These are phyloP conservation scores for Corynespora cassiicola DNA, from an alignment of 2,329 filamentous ascomycete genomes.

Conservation along the genomic window DNA sequence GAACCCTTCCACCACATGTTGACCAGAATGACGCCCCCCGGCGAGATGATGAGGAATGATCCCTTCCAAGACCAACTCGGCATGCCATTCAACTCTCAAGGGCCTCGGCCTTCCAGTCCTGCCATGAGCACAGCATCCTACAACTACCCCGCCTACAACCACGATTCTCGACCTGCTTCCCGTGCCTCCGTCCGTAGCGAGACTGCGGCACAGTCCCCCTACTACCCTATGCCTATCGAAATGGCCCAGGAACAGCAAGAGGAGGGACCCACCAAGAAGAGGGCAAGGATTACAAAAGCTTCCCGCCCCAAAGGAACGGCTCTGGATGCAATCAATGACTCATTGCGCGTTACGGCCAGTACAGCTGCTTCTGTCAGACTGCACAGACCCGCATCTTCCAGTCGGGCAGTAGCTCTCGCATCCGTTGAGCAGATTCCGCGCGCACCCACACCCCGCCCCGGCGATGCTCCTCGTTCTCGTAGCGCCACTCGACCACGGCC, in stretches of 20 bases:
- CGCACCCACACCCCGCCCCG: slow-evolving; percentile 77
- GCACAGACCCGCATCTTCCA: slow-evolving; percentile 73
- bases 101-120: slow-evolving; percentile 53
- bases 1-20: slow-evolving; percentile 48
- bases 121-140: slow-evolving; percentile 50
- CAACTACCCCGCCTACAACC: slow-evolving; percentile 36
- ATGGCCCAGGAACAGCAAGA: slow-evolving; percentile 37
- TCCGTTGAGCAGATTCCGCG: slow-evolving; percentile 76
- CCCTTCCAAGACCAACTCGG: slow-evolving; percentile 33
- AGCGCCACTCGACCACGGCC: slow-evolving; percentile 39
- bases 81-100: slow-evolving; percentile 34
- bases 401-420: slow-evolving; percentile 54
- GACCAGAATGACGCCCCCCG: slow-evolving; percentile 34
- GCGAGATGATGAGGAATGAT: slow-evolving; percentile 31
- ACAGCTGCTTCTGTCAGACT: slow-evolving; percentile 86
- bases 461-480: slow-evolving; percentile 42
- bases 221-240: slow-evolving; percentile 22
- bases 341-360: slow-evolving; percentile 86
- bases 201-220: slow-evolving; percentile 21
- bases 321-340: slow-evolving; percentile 78
- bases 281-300: slow-evolving; percentile 77
- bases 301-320: slow-evolving; percentile 74
- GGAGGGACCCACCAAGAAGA: slow-evolving; percentile 72
- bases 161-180: slow-evolving; percentile 46
- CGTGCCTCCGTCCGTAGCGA: slow-evolving; percentile 46